These are phyloP conservation scores for Saccharomyces eubayanus DNA, from an alignment of 805 yeast genomes.

Conservation along the genomic window DNA sequence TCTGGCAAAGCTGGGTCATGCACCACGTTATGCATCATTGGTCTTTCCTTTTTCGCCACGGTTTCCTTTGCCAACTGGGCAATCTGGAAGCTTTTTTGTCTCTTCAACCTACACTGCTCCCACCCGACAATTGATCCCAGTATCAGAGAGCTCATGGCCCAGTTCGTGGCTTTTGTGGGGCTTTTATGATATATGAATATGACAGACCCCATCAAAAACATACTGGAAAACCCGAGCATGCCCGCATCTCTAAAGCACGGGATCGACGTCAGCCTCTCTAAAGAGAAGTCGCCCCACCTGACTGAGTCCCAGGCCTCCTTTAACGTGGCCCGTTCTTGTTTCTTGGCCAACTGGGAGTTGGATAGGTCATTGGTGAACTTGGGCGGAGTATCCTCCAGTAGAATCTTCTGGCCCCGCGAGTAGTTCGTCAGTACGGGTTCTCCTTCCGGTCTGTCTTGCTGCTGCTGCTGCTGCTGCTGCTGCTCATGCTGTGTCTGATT, in stretches of 20 bases:
- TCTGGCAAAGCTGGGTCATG: slow-evolving; percentile 11
- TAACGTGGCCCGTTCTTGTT: slow-evolving; percentile 27
- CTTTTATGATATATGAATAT: slow-evolving; percentile 61
- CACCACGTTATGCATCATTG: slow-evolving; percentile 27
- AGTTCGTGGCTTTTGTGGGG: slow-evolving; percentile 56
- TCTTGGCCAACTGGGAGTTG: slow-evolving; percentile 9
- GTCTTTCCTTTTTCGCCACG: slow-evolving; percentile 31
- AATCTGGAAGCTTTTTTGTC: slow-evolving; percentile 57
- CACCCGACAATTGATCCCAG: slow-evolving; percentile 78
- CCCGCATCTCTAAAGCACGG: slow-evolving; percentile 81
- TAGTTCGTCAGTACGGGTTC: slow-evolving; percentile 17
- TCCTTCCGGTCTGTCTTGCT: slow-evolving; percentile 5
- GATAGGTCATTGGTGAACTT: slow-evolving; percentile 29
- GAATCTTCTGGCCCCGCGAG: slow-evolving; percentile 30
- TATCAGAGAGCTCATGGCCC: slow-evolving; percentile 75
- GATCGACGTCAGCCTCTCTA: slow-evolving; percentile 44
- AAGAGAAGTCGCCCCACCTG: slow-evolving; percentile 42
- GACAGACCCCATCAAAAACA: slow-evolving; percentile 61
- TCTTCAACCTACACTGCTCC: slow-evolving; percentile 80
- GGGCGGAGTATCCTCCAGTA: slow-evolving; percentile 36
- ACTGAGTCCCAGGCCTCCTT: slow-evolving; percentile 37
- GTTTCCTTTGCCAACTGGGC: slow-evolving; percentile 61
- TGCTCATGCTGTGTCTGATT: slow-evolving; percentile 26
- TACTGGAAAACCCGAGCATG: slow-evolving; percentile 61
- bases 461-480: slow-evolving; percentile 23